Percentiles rank a stretch among this genome's conserved stretches.
Evolutionary conservation across 352 stramenopile genomes (phyloP).

Genomic region (Pythium monospermum): DNA sequence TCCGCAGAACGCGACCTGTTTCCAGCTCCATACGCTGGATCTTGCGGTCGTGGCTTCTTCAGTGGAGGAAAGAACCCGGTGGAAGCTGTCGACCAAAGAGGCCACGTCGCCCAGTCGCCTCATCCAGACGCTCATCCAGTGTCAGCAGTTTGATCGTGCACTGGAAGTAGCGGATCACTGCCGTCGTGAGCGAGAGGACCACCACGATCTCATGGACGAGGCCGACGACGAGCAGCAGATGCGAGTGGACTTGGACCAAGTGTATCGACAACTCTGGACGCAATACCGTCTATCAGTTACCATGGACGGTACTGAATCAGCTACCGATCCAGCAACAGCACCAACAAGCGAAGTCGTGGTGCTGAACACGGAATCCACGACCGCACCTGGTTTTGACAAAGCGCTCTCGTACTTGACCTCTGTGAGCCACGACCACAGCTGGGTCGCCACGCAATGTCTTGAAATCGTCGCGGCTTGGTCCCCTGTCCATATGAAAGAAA

Average conservation of each 20-base stretch:
- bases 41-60: neutral
- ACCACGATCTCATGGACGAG: neutral
- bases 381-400: constrained; percentile 1
- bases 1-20: neutral
- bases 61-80: neutral
- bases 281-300: constrained; percentile 24
- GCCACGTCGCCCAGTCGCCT: constrained; percentile 17
- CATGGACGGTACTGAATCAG: constrained; percentile 5
- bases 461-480: constrained; percentile 32
- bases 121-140: constrained; percentile 32
- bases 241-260: constrained; percentile 28
- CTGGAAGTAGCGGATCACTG: constrained; percentile 25
- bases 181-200: neutral
- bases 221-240: neutral
- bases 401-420: constrained; percentile 39
- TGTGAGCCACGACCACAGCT: constrained; percentile 36
- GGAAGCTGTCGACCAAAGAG: neutral
- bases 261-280: constrained; percentile 48
- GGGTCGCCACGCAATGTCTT: constrained; percentile 47
- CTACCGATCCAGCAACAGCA: neutral
- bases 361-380: constrained; percentile 1
- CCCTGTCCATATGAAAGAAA: constrained; percentile 47
- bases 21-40: neutral
- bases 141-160: constrained; percentile 33
- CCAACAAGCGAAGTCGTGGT: no score